A percentile compares a stretch with the other conserved stretches of the same genome.
Conservation (phyloP, 345 rosid species). For the Eutrema heterophyllum region DNA sequence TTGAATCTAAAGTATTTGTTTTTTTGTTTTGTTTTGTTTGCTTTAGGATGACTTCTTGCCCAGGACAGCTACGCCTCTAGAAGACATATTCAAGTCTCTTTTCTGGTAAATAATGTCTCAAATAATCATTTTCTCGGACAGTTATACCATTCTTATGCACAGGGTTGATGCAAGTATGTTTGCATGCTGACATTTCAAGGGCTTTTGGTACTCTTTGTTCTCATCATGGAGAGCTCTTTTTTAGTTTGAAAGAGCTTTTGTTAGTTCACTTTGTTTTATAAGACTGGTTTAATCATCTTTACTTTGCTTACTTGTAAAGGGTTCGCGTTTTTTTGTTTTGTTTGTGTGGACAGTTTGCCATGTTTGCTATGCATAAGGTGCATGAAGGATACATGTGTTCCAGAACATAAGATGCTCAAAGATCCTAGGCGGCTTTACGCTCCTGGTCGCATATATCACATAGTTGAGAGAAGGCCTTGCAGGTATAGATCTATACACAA, state of each 20-base stretch:
- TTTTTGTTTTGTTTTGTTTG: not conserved
- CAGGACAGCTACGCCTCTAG: conserved; percentile 87
- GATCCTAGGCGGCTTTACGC: conserved; percentile 96
- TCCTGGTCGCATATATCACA: conserved; percentile 97
- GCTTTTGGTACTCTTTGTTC: not conserved
- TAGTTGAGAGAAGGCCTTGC: conserved; percentile 83
- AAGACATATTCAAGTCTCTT: conserved; percentile 97
- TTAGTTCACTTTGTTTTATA: not conserved
- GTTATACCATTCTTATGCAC: not conserved
- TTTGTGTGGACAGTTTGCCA: conserved; percentile 65
- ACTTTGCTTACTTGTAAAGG: not conserved
- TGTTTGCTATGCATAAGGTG: conserved; percentile 79
- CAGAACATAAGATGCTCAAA: conserved; percentile 81
- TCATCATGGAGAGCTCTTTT: not conserved
- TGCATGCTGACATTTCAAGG: not conserved
- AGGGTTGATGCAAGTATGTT: not conserved
- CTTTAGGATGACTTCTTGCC: conserved; percentile 95
- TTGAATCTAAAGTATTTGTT: not conserved
- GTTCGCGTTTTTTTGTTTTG: not conserved
- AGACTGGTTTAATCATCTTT: not conserved
- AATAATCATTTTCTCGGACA: too few species aligned
- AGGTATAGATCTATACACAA: conserved; percentile 40
- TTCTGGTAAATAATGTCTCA: conserved; percentile 56
- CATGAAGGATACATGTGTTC: conserved; percentile 88
- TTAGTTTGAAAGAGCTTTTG: not conserved